Evolutionary conservation across 2,329 filamentous ascomycete species (phyloP).

Genomic region (Stagonosporopsis vannaccii): DNA sequence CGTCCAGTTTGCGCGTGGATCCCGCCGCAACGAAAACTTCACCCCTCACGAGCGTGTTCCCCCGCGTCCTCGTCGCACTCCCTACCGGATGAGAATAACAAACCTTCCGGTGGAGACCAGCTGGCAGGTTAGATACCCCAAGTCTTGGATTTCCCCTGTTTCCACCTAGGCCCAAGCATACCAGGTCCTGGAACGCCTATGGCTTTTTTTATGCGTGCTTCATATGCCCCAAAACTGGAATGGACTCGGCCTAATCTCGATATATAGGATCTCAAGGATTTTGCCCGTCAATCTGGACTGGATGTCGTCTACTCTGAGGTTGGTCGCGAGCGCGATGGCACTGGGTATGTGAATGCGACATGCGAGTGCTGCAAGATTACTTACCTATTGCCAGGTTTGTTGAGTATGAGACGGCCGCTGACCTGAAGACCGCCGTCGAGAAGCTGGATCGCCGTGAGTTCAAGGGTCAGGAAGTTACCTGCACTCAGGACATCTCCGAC

Average conservation of each 20-base stretch:
- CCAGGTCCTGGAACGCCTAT: slow-evolving; percentile 48
- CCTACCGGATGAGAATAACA: slow-evolving; percentile 96
- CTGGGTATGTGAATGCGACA: slow-evolving; percentile 71
- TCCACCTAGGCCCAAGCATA: slow-evolving; percentile 44
- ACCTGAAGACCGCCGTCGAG: slow-evolving; percentile 89
- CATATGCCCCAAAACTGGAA: slow-evolving; percentile 43
- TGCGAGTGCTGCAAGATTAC: not conserved
- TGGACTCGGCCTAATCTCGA: slow-evolving; percentile 77
- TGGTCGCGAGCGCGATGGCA: slow-evolving; percentile 86
- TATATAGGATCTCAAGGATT: slow-evolving; percentile 98
- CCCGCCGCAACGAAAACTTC: slow-evolving; percentile 72
- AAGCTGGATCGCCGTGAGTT: slow-evolving; percentile 94
- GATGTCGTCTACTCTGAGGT: slow-evolving; percentile 99
- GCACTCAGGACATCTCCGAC: slow-evolving; percentile 78
- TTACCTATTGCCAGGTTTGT: slow-evolving; percentile 74
- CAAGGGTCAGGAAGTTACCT: slow-evolving; percentile 86
- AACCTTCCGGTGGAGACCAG: slow-evolving; percentile 97
- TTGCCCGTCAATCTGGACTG: slow-evolving; percentile 93
- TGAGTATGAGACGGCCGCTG: slow-evolving; percentile 92
- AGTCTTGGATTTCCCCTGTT: slow-evolving; percentile 53
- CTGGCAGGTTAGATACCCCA: slow-evolving; percentile 96
- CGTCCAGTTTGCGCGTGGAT: slow-evolving; percentile 96
- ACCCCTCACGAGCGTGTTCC: slow-evolving; percentile 69
- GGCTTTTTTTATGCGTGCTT: slow-evolving; percentile 47
- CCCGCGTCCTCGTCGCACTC: slow-evolving; percentile 88